These are phyloP conservation scores for Gnaphalium uliginosum DNA, from an alignment of 129 eudicot genomes.

Conservation along the genomic window DNA sequence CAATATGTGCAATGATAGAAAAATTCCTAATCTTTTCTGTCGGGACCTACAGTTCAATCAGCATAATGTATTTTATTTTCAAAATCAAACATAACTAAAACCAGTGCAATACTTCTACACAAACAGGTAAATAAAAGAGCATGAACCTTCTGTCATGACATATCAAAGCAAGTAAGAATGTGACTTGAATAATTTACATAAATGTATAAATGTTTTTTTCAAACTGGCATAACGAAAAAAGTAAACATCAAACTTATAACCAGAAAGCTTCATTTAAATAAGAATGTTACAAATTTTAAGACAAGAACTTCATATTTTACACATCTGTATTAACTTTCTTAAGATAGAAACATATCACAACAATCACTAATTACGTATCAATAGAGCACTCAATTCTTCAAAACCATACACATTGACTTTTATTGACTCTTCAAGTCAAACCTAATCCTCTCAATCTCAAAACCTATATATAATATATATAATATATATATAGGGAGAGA, in stretches of 20 bases:
- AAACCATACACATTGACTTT: not conserved
- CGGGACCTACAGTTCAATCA: conserved; percentile 65
- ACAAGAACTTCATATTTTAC: too few relatives aligned
- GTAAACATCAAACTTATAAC: conserved; percentile 24
- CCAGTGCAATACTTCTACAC: not conserved
- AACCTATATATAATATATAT: not conserved
- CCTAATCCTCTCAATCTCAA: not conserved
- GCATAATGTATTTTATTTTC: conserved; percentile 4
- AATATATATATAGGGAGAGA: too few relatives aligned
- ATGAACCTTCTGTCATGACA: conserved; percentile 7
- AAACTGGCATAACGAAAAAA: conserved; percentile 1
- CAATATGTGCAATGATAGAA: conserved; percentile 95
- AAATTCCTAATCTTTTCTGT: conserved; percentile 79
- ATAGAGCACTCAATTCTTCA: not conserved
- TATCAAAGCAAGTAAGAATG: conserved; percentile 9
- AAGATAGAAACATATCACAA: conserved; percentile 11
- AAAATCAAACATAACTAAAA: not conserved
- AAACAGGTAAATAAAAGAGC: conserved; percentile 6
- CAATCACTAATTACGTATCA: not conserved
- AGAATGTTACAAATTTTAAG: too few relatives aligned
- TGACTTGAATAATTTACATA: conserved; percentile 2
- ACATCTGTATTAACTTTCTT: not conserved
- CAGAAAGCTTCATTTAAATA: conserved; percentile 16
- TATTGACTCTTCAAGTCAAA: not conserved
- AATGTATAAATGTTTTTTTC: not conserved